Base-by-base conservation (phyloP, 2,329 filamentous ascomycete species). In the Exophiala calicioides region DNA sequence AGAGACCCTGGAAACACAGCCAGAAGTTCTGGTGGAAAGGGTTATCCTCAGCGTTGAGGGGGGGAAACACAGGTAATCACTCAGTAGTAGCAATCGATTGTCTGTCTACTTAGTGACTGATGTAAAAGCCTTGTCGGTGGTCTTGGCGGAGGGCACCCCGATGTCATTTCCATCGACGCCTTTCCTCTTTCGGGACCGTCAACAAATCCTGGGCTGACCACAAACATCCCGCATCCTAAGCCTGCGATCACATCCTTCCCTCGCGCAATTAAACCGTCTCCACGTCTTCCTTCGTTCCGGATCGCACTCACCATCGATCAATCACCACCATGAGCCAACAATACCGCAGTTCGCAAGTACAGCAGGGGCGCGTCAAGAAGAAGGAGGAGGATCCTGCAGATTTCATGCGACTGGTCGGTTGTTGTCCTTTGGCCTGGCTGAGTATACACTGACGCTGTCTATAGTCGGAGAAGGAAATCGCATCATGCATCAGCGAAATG, bases 401-500 rank as follows among this genome's bases (percentile, higher is more conserved):
- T 33, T 72, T 79, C 58, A 79, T 80, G 74, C 74, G 75, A 59
- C 66, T 80, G 66, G 77, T 79, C 55, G 63, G 68, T 58, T 41
- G 37, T 13, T 38, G 27, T 27, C 21, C 40, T 31, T 56, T 60
- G 44, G 59, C 21, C 23, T 20, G 21, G 13, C 19, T 38, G 27
- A 31, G 9, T 3, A 15, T n/a, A 27, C 40, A 47, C 56, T 42
- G 26, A 44, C 44, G 82, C 66, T 77, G 61, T 20, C 3, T 21
- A 37, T 44, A 84, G 80, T 75, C 79, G 36, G 80, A 84, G 56
- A 71, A 75, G 53, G 93, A 98, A 68, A 96, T 98, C 52, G 91
- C 91, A 59, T 90, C 88, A 65, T 98, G 93, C 69, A 96, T 98
- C 72, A 93, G 86, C 62, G 93, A 97, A 67, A 95, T 97, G 62